Percentiles rank a stretch among this genome's conserved stretches.
Conservation (phyloP, 441 rosid genomes). For the Metrosideros polymorpha region DNA sequence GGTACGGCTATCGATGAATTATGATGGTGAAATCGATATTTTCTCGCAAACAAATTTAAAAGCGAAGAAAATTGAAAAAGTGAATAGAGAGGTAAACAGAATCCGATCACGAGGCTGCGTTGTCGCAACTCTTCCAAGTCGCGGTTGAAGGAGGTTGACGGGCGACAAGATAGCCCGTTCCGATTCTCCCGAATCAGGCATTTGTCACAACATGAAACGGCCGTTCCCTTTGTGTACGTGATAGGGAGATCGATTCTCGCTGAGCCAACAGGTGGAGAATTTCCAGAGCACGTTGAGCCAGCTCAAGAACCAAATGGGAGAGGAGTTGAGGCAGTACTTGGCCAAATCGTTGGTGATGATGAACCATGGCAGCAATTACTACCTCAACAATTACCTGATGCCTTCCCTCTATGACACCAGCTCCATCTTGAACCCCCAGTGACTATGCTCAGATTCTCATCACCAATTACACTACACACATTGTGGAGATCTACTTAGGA, state of each 20-base stretch:
- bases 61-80: too few species aligned
- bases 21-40: too few species aligned
- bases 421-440: slow-evolving; percentile 3
- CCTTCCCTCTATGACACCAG: slow-evolving; percentile 7
- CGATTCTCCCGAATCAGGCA: too few species aligned
- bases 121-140: too few species aligned
- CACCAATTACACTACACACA: background rate
- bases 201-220: too few species aligned
- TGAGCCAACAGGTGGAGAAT: slow-evolving; percentile 14
- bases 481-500: slow-evolving; percentile 6
- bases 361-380: slow-evolving; percentile 24
- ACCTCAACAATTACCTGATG: slow-evolving; percentile 18
- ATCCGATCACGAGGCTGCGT: too few species aligned
- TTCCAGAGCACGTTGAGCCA: slow-evolving; percentile 11
- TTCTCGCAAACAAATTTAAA: too few species aligned
- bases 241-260: slow-evolving; percentile 18
- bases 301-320: slow-evolving; percentile 8
- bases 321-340: slow-evolving; percentile 1
- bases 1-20: too few species aligned
- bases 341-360: slow-evolving; percentile 11
- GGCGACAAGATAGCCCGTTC: too few species aligned
- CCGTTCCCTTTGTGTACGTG: background rate
- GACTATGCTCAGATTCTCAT: slow-evolving; percentile 16
- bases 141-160: too few species aligned
- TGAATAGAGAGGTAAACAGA: too few species aligned